Conservation (phyloP, 371 early-diverging fungal genomes). For the Rhizomucor pusillus region DNA sequence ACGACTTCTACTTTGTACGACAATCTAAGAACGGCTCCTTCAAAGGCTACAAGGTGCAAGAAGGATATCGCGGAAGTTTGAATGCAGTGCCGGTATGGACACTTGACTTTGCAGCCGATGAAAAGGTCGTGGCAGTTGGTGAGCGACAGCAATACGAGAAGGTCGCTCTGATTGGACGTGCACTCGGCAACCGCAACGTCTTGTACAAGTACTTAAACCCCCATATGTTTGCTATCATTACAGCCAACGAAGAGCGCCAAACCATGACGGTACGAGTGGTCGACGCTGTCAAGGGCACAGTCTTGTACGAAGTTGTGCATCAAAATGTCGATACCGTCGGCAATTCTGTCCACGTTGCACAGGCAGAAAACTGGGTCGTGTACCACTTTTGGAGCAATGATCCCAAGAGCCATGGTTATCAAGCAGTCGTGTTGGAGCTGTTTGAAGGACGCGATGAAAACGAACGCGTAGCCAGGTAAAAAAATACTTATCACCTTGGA, state of each 20-base stretch:
- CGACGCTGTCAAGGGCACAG: slow-evolving; percentile 84
- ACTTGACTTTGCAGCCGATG: slow-evolving; percentile 55
- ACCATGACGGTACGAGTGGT: slow-evolving; percentile 67
- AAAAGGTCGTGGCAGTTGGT: slow-evolving; percentile 52
- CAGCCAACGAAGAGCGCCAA: slow-evolving; percentile 24
- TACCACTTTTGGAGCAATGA: slow-evolving; percentile 88
- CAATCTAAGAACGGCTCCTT: slow-evolving; percentile 32
- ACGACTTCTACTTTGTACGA: slow-evolving; percentile 58
- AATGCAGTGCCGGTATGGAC: slow-evolving; percentile 57
- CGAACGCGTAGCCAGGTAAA: slow-evolving; percentile 67
- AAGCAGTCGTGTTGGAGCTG: slow-evolving; percentile 77
- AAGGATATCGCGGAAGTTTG: slow-evolving; percentile 53
- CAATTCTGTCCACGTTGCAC: slow-evolving; percentile 60
- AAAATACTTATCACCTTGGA: not conserved
- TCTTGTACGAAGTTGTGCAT: slow-evolving; percentile 72
- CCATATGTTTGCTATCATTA: slow-evolving; percentile 73
- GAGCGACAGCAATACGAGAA: slow-evolving; percentile 40
- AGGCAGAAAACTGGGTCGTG: slow-evolving; percentile 87
- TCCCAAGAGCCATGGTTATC: slow-evolving; percentile 45
- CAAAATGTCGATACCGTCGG: slow-evolving; percentile 57
- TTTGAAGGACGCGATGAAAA: slow-evolving; percentile 82
- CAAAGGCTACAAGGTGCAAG: slow-evolving; percentile 50
- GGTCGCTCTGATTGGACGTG: slow-evolving; percentile 87
- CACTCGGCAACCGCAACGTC: slow-evolving; percentile 91
- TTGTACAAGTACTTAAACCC: slow-evolving; percentile 97